Conservation (phyloP, 192 early-diverging fungal species). For the Coemansia sp. region DNA sequence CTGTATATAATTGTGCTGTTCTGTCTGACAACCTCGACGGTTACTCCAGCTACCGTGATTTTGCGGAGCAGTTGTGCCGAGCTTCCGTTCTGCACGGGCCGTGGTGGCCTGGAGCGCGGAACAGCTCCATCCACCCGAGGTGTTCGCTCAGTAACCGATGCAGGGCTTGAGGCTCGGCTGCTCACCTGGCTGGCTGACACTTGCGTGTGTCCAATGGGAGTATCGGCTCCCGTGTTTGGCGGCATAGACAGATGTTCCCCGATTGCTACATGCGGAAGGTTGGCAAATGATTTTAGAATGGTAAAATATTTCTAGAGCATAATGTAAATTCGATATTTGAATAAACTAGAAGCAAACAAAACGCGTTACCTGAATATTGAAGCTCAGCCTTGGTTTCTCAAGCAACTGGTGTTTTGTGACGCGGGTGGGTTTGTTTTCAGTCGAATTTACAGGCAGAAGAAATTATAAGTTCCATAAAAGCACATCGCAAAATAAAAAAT, state of each 20-base stretch:
- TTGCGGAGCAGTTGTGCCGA: conserved; percentile 33
- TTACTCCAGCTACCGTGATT: conserved; percentile 41
- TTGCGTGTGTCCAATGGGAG: background rate
- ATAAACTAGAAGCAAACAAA: background rate
- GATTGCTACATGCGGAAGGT: no score
- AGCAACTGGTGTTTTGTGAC: no score
- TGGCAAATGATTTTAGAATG: no score
- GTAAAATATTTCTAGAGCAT: no score
- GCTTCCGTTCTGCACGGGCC: background rate
- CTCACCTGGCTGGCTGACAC: conserved; percentile 3
- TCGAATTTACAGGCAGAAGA: no score
- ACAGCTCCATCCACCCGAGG: background rate
- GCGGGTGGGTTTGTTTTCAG: background rate
- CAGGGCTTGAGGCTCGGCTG: conserved; percentile 14
- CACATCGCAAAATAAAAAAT: no score
- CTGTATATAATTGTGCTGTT: conserved; percentile 47
- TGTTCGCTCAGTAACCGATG: background rate
- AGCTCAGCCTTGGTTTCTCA: background rate
- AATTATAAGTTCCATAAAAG: no score
- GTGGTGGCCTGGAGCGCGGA: background rate
- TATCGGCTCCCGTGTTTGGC: conserved; percentile 6
- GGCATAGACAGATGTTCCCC: conserved; percentile 3
- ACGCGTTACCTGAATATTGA: background rate
- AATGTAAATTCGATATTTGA: no score
- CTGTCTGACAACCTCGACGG: conserved; percentile 48